A percentile compares a stretch with the other conserved stretches of the same genome.
Conservation (phyloP, 2,329 filamentous ascomycete species). For the Penicillium paneum region DNA sequence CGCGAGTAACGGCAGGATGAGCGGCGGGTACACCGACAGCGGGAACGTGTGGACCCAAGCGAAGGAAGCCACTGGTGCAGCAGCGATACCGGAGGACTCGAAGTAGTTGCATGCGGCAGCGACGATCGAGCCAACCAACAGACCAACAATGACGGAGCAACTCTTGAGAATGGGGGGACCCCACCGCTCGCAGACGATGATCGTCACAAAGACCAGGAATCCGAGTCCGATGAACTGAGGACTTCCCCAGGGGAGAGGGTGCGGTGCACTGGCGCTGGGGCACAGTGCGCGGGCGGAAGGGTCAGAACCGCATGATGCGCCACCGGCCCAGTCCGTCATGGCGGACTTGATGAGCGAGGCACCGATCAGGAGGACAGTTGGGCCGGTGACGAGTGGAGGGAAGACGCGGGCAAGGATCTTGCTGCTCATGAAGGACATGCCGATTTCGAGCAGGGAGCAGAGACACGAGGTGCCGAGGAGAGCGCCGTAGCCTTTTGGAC, state of each 20-base stretch:
- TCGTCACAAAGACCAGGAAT: constrained; percentile 65
- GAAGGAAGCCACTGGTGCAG: constrained; percentile 63
- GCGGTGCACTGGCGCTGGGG: constrained; percentile 57
- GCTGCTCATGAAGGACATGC: constrained; percentile 62
- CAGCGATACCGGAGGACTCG: constrained; percentile 56
- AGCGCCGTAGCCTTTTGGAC: constrained; percentile 64
- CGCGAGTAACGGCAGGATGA: constrained; percentile 61
- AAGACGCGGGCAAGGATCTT: constrained; percentile 60
- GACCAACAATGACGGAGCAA: constrained; percentile 62
- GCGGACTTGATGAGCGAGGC: constrained; percentile 61
- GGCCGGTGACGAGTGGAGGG: constrained; percentile 66
- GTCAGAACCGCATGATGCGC: constrained; percentile 47
- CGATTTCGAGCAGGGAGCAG: constrained; percentile 57
- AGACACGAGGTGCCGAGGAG: constrained; percentile 56
- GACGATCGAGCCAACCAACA: constrained; percentile 65
- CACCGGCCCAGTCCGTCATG: constrained; percentile 68
- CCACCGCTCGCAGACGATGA: constrained; percentile 67
- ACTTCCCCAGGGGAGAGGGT: constrained; percentile 59
- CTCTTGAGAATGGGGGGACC: constrained; percentile 69
- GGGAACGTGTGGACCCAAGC: constrained; percentile 69
- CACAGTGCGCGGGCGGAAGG: constrained; percentile 56
- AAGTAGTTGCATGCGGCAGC: constrained; percentile 66
- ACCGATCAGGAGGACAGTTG: constrained; percentile 65
- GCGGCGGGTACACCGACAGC: constrained; percentile 61
- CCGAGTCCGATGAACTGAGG: constrained; percentile 66